Base-by-base conservation (phyloP, 208 protist species). In the Acanthamoeba royreba region DNA sequence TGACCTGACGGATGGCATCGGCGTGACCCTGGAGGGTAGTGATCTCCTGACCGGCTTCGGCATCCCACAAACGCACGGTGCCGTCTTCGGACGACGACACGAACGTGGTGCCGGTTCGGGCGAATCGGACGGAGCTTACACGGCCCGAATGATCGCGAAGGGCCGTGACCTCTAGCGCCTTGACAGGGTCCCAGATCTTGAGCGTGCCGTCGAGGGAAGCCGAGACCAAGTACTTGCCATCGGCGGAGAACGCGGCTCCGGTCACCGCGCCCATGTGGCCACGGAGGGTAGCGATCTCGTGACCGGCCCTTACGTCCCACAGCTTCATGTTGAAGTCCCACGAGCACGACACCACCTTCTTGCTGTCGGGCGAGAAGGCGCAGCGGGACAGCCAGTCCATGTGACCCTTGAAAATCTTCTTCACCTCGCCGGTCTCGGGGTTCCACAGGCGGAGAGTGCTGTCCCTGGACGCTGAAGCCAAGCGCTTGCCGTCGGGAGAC, bases 101-200 rank as follows among this genome's bases (percentile, higher is more conserved):
- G 11, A 96, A 19, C 9, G 86, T 89, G 53, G 92, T 83, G 28
- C 52, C 72, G 43, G 33, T 72, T 0, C 11, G 13, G 5, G 93
- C 66, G 22, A 92, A 74, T 19, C 63, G 43, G 25, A 95, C 40
- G 43, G 63, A 46, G 40, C 74, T 96, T 11, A 97, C 94, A 43
- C 93, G 52, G 79, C 86, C 90, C 55, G 92, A 77, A 33, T 96
- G 95, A 13, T 94, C 95, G 40, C 40, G 52, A 0, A 96, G 25
- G 66, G 66, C 92, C 5, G n/a, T 53, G 33, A 96, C 5, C 25
- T 92, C n/a, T n/a, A 47, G 49, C 17, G 33, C 53, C 55, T 63
- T 94, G 42, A 49, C 40, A 13, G 93, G 49, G 40, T 96, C 92
- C 96, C 96, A 97, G 13, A 97, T 33, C 40, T 95, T 94, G 8